These are phyloP conservation scores for Intubia oerlemansii DNA, from an alignment of 2,329 filamentous ascomycete genomes.

Conservation along the genomic window DNA sequence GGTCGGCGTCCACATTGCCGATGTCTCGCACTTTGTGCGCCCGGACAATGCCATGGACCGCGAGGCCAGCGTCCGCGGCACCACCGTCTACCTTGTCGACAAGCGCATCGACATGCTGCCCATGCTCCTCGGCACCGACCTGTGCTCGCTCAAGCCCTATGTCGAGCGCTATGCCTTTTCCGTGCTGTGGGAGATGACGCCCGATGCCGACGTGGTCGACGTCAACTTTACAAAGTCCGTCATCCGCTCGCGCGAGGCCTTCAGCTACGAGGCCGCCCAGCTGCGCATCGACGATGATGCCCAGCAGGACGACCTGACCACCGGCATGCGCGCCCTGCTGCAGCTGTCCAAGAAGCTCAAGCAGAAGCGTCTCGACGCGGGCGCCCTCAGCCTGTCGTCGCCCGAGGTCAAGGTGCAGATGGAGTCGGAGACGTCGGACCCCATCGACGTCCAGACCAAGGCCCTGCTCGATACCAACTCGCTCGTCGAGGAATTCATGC, in stretches of 20 bases:
- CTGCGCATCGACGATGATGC: slow-evolving; percentile 76
- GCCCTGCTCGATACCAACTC: slow-evolving; percentile 88
- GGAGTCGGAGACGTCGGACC: slow-evolving; percentile 89
- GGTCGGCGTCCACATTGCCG: slow-evolving; percentile 94
- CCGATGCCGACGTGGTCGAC: slow-evolving; percentile 57
- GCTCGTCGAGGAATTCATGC: slow-evolving; percentile 96
- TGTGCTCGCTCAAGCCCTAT: slow-evolving; percentile 92
- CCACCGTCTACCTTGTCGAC: slow-evolving; percentile 92
- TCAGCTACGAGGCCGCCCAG: slow-evolving; percentile 94
- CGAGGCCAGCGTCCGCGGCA: slow-evolving; percentile 83
- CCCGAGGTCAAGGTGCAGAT: slow-evolving; percentile 92
- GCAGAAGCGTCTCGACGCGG: slow-evolving; percentile 90
- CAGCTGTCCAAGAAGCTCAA: slow-evolving; percentile 81
- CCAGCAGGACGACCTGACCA: slow-evolving; percentile 73
- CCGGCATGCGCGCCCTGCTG: slow-evolving; percentile 71
- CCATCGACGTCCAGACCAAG: slow-evolving; percentile 91
- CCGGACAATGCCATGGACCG: slow-evolving; percentile 93
- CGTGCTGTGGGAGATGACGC: slow-evolving; percentile 70
- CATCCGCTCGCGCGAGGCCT: slow-evolving; percentile 87
- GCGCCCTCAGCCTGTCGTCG: slow-evolving; percentile 86
- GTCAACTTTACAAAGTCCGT: slow-evolving; percentile 93
- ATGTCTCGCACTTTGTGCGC: slow-evolving; percentile 98
- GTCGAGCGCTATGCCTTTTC: slow-evolving; percentile 88
- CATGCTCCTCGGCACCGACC: slow-evolving; percentile 81
- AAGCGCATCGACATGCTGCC: slow-evolving; percentile 99